Evolutionary conservation across 2,329 filamentous ascomycete genomes (phyloP).

Genomic region (Stemphylium lycopersici): DNA sequence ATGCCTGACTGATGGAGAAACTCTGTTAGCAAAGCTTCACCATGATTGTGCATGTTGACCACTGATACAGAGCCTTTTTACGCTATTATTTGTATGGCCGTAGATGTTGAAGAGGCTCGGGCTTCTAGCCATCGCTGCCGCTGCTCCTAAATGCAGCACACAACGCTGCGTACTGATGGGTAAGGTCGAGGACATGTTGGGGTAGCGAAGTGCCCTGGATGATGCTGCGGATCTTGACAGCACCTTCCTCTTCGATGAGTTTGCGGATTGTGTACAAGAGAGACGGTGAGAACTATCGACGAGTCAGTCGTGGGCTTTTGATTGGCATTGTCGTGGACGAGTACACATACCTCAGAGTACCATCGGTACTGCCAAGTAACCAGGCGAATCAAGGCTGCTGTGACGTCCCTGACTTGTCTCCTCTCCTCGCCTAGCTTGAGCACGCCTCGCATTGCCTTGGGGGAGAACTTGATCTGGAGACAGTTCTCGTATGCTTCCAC

Average conservation of each 20-base stretch:
- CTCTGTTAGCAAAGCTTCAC: not conserved
- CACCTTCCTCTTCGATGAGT: slow-evolving; percentile 95
- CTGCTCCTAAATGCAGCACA: slow-evolving; percentile 95
- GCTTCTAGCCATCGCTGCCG: slow-evolving; percentile 76
- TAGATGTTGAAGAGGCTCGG: slow-evolving; percentile 19
- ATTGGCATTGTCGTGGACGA: too few species aligned
- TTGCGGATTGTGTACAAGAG: slow-evolving; percentile 86
- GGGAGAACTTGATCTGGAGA: slow-evolving; percentile 85
- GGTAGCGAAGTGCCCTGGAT: slow-evolving; percentile 94
- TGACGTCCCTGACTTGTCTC: slow-evolving; percentile 79
- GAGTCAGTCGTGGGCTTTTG: not conserved
- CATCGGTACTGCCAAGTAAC: slow-evolving; percentile 99
- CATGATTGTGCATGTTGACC: not conserved
- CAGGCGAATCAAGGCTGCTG: slow-evolving; percentile 85
- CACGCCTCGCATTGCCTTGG: slow-evolving; percentile 87
- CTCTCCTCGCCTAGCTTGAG: slow-evolving; percentile 77
- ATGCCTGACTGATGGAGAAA: not conserved
- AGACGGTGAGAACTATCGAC: slow-evolving; percentile 79
- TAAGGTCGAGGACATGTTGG: slow-evolving; percentile 90
- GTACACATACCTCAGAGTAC: slow-evolving; percentile 80
- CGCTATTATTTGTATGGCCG: slow-evolving; percentile 11
- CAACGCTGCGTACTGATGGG: slow-evolving; percentile 92
- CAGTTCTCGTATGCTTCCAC: slow-evolving; percentile 93
- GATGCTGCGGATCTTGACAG: slow-evolving; percentile 95
- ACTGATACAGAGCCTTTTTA: not conserved